Base-by-base conservation (phyloP, 495 filamentous ascomycete genomes). In the Aspergillus taichungensis region DNA sequence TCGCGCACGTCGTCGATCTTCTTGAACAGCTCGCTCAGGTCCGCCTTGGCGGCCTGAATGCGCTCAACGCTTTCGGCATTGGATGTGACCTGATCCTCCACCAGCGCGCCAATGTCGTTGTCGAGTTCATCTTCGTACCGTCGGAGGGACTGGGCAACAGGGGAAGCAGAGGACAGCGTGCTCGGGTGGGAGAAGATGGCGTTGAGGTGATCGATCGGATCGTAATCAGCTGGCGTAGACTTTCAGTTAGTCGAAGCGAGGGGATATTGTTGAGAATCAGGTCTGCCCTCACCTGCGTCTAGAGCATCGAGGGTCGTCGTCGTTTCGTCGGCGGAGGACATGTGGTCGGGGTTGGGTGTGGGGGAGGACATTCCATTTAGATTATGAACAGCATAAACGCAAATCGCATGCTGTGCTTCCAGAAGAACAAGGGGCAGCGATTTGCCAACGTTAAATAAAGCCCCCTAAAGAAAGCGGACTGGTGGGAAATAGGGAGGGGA, bases 1-100 rank as follows among this genome's bases (percentile, higher is more conserved):
- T 83, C 84, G 49, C 94, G 85, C 24, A 99, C 92, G 50, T 78
- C 85, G 65, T 97, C 92, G 61, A 99, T 95, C 69, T 92, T 95
- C 57, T 83, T 83, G 74, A 99, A 94, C 36, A 99, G 78, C 44
- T 85, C 80, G 6, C 83, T 82, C 42, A 99, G 76, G 67, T 97
- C 92, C 11, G 79, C 78, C 65, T 97, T 89, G 34, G 92, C 89
- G 28, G 81, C 77, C 64, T 90, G 84, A 60, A 97, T 97, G 50
- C 89, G 80, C 63, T 86, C 79, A 40, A 96, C 84, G 54, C 83
- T 90, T 55, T 88, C 87, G 48, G 83, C 78, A 71, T 95, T 88
- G 42, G 85, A 87, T 54, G 82, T 85, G 40, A 89, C 82, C 69
- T 96, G 92, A 36, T 82, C 74, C 43, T 77, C 78, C 61, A 94